Evolutionary conservation across 2,329 filamentous ascomycete genomes (phyloP), one percentile per base, ranked within the genome.

Genomic region (Herpomyces periplanetae): DNA sequence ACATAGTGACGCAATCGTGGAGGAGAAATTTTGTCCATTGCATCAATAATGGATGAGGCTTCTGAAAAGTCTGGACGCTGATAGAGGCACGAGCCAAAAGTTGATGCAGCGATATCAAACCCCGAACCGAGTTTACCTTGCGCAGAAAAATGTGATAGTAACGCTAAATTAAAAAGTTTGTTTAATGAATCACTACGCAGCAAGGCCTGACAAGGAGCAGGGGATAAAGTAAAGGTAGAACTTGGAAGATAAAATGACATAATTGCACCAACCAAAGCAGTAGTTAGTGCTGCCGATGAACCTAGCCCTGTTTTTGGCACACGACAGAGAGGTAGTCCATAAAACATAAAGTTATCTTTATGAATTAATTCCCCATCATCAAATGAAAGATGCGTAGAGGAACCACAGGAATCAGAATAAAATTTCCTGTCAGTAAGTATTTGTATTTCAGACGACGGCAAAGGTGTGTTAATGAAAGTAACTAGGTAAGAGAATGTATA

Each of bases 241-340:
- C 25, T 27, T 3, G 56, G 51, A 9, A 73, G 47, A 42, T 73
- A 73, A 41, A 73, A 58, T n/a, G 45, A 42, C 12, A 85, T 50
- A 2, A 85, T 41, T 2, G 65, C 56, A 15, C 60, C 64, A 1
- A 64, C 68, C 15, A 96, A 53, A 15, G 73, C 50, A 1, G 80
- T 91, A 13, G 91, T 75, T 6, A 96, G 52, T 3, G 80, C 80
- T 3, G 80, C 80, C 1, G 73, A 88, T 5, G 73, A 88, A 23
- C 80, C 80, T 12, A 96, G 54, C 2, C 80, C 80, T 0, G 80
- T 96, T 45, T 96, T 96, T 48, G 88, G 64, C 8, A 75, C 73
- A 25, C 59, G 49, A 22, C 48, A 42, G 13, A 96, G 51, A 4
- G 58, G 52, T 8, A 75, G 59, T 16, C 52, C 49, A 40, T 87